Evolutionary conservation across 345 rosid genomes (phyloP).

Genomic region (Aquilaria sinensis): DNA sequence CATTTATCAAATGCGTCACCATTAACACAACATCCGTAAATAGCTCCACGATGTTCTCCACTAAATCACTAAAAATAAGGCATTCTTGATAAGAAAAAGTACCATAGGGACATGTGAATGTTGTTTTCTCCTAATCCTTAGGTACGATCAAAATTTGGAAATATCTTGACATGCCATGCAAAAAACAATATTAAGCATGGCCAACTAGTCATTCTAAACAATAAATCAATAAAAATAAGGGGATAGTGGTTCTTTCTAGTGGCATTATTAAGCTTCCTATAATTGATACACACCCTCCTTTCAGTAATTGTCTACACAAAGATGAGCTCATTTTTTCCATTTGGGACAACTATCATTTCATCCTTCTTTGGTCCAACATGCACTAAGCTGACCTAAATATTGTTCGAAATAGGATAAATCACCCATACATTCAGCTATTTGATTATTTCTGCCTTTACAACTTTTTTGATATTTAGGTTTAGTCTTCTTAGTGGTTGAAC

Average conservation of each 20-base stretch:
- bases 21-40: neutral
- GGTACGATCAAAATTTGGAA: too few relatives aligned
- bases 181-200: too few relatives aligned
- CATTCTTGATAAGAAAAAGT: too few relatives aligned
- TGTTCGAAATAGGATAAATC: neutral
- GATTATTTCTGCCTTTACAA: neutral
- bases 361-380: neutral
- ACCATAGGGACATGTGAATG: too few relatives aligned
- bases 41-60: neutral
- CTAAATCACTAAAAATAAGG: neutral
- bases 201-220: too few relatives aligned
- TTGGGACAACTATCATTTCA: neutral
- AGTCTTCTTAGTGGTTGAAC: neutral
- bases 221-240: too few relatives aligned
- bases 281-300: neutral
- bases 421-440: neutral
- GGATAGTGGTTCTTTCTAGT: too few relatives aligned
- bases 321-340: neutral
- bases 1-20: neutral
- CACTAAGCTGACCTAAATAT: neutral
- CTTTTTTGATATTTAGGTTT: too few relatives aligned
- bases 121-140: too few relatives aligned
- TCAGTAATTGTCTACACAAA: neutral
- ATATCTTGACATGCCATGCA: too few relatives aligned
- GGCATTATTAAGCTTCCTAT: too few relatives aligned